A percentile compares a stretch with the other conserved stretches of the same genome.
Conservation (phyloP, 495 filamentous ascomycete genomes). For the Hapsidospora chrysogenum region DNA sequence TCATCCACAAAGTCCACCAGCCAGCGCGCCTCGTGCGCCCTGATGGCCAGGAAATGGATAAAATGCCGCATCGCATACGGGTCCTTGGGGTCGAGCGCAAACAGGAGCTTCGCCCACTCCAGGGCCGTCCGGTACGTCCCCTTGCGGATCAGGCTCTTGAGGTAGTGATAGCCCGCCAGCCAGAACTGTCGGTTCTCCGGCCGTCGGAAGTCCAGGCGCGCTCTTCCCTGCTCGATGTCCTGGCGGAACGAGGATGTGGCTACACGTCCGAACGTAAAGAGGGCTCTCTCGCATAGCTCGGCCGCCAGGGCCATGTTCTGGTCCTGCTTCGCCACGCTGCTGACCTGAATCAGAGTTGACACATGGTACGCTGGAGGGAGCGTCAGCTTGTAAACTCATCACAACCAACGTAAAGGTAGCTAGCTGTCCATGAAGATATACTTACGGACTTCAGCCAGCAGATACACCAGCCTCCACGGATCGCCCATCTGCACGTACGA, state of each 20-base stretch:
- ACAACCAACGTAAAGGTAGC: too few species aligned
- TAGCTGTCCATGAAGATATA: too few species aligned
- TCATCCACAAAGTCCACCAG: conserved; percentile 54
- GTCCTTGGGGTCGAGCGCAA: conserved; percentile 62
- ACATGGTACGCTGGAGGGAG: conserved; percentile 59
- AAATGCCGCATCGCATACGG: conserved; percentile 66
- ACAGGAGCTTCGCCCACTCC: conserved; percentile 79
- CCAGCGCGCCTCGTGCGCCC: conserved; percentile 57
- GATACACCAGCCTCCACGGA: conserved; percentile 40
- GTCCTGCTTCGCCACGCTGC: conserved; percentile 79
- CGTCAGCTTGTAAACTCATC: too few species aligned
- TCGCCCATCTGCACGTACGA: conserved; percentile 67
- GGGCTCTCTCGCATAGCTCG: conserved; percentile 77
- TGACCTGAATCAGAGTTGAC: conserved; percentile 82
- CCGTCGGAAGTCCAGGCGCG: conserved; percentile 58
- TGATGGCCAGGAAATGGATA: conserved; percentile 70
- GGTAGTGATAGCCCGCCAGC: conserved; percentile 78
- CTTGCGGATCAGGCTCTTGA: conserved; percentile 66
- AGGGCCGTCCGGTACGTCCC: conserved; percentile 87
- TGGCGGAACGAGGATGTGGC: conserved; percentile 61
- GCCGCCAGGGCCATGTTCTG: conserved; percentile 69
- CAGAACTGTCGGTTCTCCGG: conserved; percentile 85
- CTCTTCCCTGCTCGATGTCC: conserved; percentile 61
- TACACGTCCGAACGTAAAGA: conserved; percentile 85
- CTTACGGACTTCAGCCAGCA: conserved; percentile 25